A percentile compares a stretch with the other conserved stretches of the same genome.
Conservation (phyloP, 139 green algal species). For the Chlorella sp. region DNA sequence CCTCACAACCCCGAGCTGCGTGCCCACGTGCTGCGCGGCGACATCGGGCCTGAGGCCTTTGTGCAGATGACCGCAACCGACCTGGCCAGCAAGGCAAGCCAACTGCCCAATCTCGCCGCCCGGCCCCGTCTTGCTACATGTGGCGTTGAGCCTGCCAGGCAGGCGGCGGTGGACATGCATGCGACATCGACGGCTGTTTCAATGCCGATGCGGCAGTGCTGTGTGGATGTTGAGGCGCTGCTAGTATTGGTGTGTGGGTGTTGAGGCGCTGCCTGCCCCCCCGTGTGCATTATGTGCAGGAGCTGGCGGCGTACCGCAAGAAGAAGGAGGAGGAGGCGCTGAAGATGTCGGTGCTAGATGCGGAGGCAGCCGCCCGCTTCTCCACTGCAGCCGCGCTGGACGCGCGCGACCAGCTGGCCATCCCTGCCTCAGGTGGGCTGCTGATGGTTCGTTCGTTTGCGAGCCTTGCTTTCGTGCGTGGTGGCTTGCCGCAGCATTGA, state of each 20-base stretch:
- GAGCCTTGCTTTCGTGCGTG: no score
- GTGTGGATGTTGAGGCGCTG: background rate
- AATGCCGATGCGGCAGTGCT: no score
- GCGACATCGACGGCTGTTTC: no score
- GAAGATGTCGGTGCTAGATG: constrained; percentile 78
- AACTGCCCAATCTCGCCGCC: no score
- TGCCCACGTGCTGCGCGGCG: constrained; percentile 42
- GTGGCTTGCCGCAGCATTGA: no score
- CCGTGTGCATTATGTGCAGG: constrained; percentile 21
- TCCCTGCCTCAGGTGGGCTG: background rate
- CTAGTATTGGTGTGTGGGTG: no score
- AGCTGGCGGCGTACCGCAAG: constrained; percentile 75
- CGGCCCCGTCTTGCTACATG: no score
- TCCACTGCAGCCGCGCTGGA: constrained; percentile 56
- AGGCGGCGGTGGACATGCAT: no score
- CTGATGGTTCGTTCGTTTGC: no score
- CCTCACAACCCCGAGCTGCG: constrained; percentile 54
- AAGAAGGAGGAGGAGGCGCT: constrained; percentile 76
- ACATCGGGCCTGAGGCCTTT: constrained; percentile 46
- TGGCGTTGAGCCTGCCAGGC: no score
- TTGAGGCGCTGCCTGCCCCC: background rate
- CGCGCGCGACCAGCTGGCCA: constrained; percentile 24
- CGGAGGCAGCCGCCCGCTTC: constrained; percentile 65
- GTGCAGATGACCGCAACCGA: constrained; percentile 66
- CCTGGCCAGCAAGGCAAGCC: constrained; percentile 50